phyloP scores from a whole-genome alignment of 2,329 filamentous ascomycete species.

The Nothopassalora personata region DNA sequence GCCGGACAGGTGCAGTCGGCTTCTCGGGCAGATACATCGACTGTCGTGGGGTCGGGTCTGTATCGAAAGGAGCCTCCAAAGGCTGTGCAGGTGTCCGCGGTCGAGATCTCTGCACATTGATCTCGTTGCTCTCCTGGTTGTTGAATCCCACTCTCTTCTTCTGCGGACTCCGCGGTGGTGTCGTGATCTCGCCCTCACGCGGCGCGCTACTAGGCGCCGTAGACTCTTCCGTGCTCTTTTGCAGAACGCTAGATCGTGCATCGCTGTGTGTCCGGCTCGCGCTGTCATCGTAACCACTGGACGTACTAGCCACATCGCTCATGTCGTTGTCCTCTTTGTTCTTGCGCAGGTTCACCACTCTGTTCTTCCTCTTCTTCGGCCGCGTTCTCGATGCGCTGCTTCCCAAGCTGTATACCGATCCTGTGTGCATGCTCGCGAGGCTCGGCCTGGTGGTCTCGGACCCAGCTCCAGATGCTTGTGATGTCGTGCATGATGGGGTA shows the following conservation, averaged over 20 bases:
- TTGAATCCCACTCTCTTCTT: conserved; percentile 31
- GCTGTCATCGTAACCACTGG: conserved; percentile 39
- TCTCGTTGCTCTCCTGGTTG: conserved; percentile 7
- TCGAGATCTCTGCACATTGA: conserved; percentile 8
- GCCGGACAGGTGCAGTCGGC: conserved; percentile 1
- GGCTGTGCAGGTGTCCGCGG: conserved; percentile 16
- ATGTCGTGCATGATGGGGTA: conserved; percentile 36
- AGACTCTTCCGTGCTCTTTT: conserved; percentile 54
- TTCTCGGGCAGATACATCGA: conserved; percentile 24
- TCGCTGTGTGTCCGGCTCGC: conserved; percentile 18
- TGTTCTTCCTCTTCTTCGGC: conserved; percentile 72
- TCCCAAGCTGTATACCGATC: conserved; percentile 53
- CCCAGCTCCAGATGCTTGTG: conserved; percentile 62
- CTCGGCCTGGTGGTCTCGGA: conserved; percentile 65
- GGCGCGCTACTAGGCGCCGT: conserved; percentile 17
- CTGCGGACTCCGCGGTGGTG: conserved; percentile 46
- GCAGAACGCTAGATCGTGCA: conserved; percentile 42
- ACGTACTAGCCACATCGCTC: conserved; percentile 36
- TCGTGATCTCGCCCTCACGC: conserved; percentile 36
- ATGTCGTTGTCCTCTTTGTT: conserved; percentile 44
- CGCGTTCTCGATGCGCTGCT: conserved; percentile 56
- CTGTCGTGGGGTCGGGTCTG: conserved; percentile 35
- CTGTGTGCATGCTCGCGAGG: conserved; percentile 51
- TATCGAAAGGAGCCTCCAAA: conserved; percentile 25
- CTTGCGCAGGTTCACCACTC: conserved; percentile 74